Percentiles rank a stretch among this genome's conserved stretches.
These are phyloP conservation scores for Phylloporus rhodoxanthus DNA, from an alignment of 768 basidiomycete genomes.

Conservation along the genomic window DNA sequence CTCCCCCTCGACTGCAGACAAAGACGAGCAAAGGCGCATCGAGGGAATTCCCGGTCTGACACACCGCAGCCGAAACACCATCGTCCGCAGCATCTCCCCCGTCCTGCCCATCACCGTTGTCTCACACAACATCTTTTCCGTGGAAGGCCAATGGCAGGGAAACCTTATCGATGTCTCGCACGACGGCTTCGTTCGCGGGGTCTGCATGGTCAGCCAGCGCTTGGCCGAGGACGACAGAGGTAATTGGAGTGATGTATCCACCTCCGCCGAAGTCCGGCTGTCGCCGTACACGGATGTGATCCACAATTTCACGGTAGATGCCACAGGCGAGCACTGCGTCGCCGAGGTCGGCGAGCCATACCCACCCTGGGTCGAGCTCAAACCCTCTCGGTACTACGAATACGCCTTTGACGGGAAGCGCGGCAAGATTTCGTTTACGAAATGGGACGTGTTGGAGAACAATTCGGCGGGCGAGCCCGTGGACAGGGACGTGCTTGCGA, in stretches of 20 bases:
- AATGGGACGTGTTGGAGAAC: conserved; percentile 1
- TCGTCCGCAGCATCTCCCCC: conserved; percentile 4
- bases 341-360: conserved; percentile 11
- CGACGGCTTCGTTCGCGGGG: conserved; percentile 14
- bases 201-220: conserved; percentile 1
- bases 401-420: conserved; percentile 9
- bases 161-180: conserved; percentile 14
- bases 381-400: conserved; percentile 2
- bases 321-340: conserved; percentile 10
- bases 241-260: not conserved
- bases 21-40: not conserved
- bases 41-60: not conserved
- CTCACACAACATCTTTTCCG: conserved; percentile 9
- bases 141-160: conserved; percentile 9
- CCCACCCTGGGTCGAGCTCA: conserved; percentile 1
- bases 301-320: conserved; percentile 17
- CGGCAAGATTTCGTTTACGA: conserved; percentile 13
- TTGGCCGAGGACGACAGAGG: not conserved
- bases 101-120: conserved; percentile 8
- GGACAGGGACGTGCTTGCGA: conserved; percentile 5
- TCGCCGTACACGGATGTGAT: not conserved
- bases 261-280: not conserved
- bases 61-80: not conserved
- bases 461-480: not conserved
- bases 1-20: not conserved